phyloP scores from a whole-genome alignment of 2,329 filamentous ascomycete genomes.

The Penicillium sp. region DNA sequence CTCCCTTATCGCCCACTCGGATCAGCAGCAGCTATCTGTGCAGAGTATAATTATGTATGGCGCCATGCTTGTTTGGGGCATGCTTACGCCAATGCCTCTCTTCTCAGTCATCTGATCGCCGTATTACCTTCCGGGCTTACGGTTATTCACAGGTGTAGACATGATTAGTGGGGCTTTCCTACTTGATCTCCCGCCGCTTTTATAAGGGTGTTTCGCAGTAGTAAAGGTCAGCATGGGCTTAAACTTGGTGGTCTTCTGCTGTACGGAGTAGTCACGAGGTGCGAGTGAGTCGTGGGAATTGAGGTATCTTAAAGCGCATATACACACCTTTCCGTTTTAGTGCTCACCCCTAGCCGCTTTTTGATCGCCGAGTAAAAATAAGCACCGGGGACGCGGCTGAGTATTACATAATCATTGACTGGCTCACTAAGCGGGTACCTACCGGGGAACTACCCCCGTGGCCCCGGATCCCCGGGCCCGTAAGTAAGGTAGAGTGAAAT shows the following conservation, averaged over 20 bases:
- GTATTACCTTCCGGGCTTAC: too few species aligned
- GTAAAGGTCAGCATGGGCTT: neutral
- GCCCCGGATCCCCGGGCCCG: fast-evolving
- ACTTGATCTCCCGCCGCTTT: neutral
- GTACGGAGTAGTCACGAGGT: neutral
- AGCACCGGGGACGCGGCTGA: too few species aligned
- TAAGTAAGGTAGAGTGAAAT: too few species aligned
- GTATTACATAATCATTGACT: too few species aligned
- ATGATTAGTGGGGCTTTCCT: neutral
- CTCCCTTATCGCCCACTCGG: slow-evolving; percentile 8
- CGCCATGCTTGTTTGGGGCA: neutral
- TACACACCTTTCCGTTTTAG: neutral
- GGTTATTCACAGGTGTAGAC: neutral
- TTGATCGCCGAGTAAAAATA: too few species aligned
- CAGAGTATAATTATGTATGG: neutral
- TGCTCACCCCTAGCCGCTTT: neutral
- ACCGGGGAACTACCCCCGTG: too few species aligned
- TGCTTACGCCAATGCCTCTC: neutral
- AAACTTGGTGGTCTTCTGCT: neutral
- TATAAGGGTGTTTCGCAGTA: neutral
- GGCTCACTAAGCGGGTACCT: too few species aligned
- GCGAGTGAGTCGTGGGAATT: neutral
- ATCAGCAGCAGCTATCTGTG: slow-evolving; percentile 3
- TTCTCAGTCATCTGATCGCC: too few species aligned
- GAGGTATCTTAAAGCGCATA: neutral